A percentile compares a stretch with the other conserved stretches of the same genome.
Evolutionary conservation across 2,329 filamentous ascomycete species (phyloP).

Genomic region (Paraconiothyrium sp.): DNA sequence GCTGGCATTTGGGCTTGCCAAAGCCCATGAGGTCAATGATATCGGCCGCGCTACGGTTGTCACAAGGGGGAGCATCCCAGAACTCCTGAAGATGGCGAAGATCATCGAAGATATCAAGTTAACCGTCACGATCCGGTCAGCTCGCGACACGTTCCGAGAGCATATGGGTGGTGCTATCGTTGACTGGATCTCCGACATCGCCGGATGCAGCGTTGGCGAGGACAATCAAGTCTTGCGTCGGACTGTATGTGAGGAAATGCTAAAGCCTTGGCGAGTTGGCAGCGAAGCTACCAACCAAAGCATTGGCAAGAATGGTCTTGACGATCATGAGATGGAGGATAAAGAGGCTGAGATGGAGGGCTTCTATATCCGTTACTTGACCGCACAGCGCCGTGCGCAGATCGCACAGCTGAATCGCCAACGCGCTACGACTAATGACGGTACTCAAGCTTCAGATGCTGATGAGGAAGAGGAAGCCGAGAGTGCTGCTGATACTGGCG

Average conservation of each 20-base stretch:
- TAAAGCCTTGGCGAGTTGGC: slow-evolving; percentile 86
- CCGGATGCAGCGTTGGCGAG: slow-evolving; percentile 83
- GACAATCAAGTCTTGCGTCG: slow-evolving; percentile 82
- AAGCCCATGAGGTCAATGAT: slow-evolving; percentile 88
- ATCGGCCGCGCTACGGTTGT: slow-evolving; percentile 87
- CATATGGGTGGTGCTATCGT: slow-evolving; percentile 99
- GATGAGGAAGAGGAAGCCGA: slow-evolving; percentile 60
- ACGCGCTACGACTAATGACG: slow-evolving; percentile 55
- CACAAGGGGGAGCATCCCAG: slow-evolving; percentile 75
- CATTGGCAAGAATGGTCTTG: slow-evolving; percentile 80
- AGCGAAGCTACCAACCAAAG: slow-evolving; percentile 82
- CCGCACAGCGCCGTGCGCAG: slow-evolving; percentile 38
- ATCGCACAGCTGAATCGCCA: slow-evolving; percentile 37
- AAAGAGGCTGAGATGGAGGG: slow-evolving; percentile 49
- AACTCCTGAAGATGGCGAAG: slow-evolving; percentile 79
- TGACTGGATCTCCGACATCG: slow-evolving; percentile 94
- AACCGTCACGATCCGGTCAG: slow-evolving; percentile 91
- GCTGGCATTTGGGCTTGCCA: slow-evolving; percentile 72
- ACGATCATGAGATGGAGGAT: slow-evolving; percentile 79
- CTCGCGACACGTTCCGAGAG: slow-evolving; percentile 94
- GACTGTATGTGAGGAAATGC: slow-evolving; percentile 88
- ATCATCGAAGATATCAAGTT: slow-evolving; percentile 96
- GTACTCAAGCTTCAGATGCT: slow-evolving; percentile 52
- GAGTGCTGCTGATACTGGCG: slow-evolving; percentile 45
- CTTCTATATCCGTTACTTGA: slow-evolving; percentile 38